Base-by-base conservation (phyloP, 208 protist species). In the Blastocrithidia nonstop region DNA sequence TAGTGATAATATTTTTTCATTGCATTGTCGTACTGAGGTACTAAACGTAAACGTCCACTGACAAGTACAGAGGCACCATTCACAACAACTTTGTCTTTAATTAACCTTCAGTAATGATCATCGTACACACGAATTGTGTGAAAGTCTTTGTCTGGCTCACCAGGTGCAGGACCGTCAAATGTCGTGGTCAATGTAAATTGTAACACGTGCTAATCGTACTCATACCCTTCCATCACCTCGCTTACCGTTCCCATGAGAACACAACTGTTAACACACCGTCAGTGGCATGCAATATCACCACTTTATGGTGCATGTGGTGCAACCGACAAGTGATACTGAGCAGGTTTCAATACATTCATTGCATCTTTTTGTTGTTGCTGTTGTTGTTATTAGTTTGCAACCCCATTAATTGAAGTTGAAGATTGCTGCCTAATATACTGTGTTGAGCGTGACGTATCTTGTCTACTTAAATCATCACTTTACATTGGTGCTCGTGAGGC, bases 1-100 rank as follows among this genome's bases (percentile, higher is more conserved):
- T 71, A 87, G 55, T 89, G 79, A 29, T 88, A 87, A 46, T 93
- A 93, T 54, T 82, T 87, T 42, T 66, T 71, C 50, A 83, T 55
- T 3, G 43, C 20, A 9, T 54, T 52, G 39, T 93, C 84, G 38
- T 71, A 87, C 66, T 93, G 84, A 13, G 84, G 84, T 24, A 89
- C 68, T 68, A 93, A 75, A 27, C 84, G 67, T 38, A 93, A 61
- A 0, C 79, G 57, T 0, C 84, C 84, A 16, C 60, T 78, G 1
- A 93, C 79, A 8, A 79, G 35, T 13, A 70, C 74, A 4, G 47
- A 35, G 1, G 66, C 71, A 1, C 79, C 79, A 0, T 71, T 66
- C 29, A 54, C 33, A n/a, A 54, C 57, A 7, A 88, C 25, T 23
- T 62, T 41, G 6, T 33, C 44, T 35, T 55, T 62, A 16, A 90